phyloP scores from a whole-genome alignment of 768 basidiomycete genomes.

The Kwoniella sp. region DNA sequence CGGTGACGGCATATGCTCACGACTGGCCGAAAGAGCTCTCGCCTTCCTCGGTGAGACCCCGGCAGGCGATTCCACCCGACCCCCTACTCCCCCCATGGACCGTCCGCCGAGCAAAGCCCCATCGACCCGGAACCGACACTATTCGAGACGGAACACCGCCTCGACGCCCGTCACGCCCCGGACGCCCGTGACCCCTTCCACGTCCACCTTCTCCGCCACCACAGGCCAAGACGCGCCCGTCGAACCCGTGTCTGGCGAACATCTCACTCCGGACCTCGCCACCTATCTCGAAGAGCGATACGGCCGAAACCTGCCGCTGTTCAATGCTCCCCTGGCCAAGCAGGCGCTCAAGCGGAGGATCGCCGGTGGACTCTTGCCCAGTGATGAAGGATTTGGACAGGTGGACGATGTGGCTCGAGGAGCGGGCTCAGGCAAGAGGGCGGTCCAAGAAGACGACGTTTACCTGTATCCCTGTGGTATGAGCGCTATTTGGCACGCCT shows the following conservation, averaged over 20 bases:
- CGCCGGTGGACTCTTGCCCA: slow-evolving; percentile 69
- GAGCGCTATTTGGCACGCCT: slow-evolving; percentile 90
- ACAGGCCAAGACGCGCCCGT: slow-evolving; percentile 15
- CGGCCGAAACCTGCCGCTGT: slow-evolving; percentile 77
- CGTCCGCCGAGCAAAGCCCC: slow-evolving; percentile 21
- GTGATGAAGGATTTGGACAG: slow-evolving; percentile 55
- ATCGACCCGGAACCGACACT: slow-evolving; percentile 47
- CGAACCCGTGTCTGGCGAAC: slow-evolving; percentile 53
- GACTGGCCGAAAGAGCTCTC: slow-evolving; percentile 77
- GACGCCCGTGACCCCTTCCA: slow-evolving; percentile 24
- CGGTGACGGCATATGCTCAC: slow-evolving; percentile 82
- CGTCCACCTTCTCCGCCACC: slow-evolving; percentile 51
- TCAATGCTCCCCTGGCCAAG: slow-evolving; percentile 74
- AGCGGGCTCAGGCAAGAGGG: slow-evolving; percentile 46
- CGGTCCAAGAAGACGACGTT: slow-evolving; percentile 78
- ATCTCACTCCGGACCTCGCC: slow-evolving; percentile 61
- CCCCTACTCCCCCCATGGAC: slow-evolving; percentile 7
- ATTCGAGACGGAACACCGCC: slow-evolving; percentile 37
- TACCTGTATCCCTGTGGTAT: slow-evolving; percentile 84
- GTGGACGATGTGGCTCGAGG: slow-evolving; percentile 41
- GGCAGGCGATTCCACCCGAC: slow-evolving; percentile 20
- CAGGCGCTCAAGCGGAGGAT: slow-evolving; percentile 79
- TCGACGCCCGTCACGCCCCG: slow-evolving; percentile 28
- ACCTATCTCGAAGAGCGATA: slow-evolving; percentile 91
- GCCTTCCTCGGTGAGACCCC: slow-evolving; percentile 59